Conservation (phyloP, 208 protist species). For the Acanthamoeba culbertsoni region DNA sequence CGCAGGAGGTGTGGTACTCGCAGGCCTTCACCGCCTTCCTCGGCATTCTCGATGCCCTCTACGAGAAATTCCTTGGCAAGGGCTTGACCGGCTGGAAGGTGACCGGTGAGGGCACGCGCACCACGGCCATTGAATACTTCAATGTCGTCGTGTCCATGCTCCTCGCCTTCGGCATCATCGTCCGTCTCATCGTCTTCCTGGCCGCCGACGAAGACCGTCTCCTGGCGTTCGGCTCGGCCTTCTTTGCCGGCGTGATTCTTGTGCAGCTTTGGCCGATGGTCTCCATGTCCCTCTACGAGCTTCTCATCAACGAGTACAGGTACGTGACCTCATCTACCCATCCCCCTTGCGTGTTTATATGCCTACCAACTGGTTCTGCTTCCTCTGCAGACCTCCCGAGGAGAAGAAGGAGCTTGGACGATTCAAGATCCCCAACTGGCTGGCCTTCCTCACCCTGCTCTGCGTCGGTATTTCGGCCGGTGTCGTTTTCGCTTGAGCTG, state of each 20-base stretch:
- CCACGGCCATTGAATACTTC: constrained; percentile 47
- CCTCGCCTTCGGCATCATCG: constrained; percentile 19
- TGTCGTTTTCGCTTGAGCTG: background rate
- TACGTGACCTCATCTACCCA: background rate
- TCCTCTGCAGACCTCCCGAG: background rate
- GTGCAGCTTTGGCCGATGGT: constrained; percentile 59
- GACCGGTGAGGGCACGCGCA: constrained; percentile 31
- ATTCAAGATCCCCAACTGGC: constrained; percentile 61
- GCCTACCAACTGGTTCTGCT: background rate
- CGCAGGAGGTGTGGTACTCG: constrained; percentile 54
- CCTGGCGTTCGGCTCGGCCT: background rate
- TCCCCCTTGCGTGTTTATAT: background rate
- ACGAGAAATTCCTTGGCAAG: constrained; percentile 51
- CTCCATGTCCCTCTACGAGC: constrained; percentile 55
- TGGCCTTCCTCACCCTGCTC: background rate
- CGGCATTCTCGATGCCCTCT: constrained; percentile 54
- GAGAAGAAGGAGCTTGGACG: constrained; percentile 61
- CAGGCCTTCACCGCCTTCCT: constrained; percentile 58
- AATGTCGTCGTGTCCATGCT: constrained; percentile 22
- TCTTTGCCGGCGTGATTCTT: constrained; percentile 50
- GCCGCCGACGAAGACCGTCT: background rate
- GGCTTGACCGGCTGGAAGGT: constrained; percentile 52
- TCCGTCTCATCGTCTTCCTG: constrained; percentile 33
- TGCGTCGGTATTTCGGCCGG: constrained; percentile 30
- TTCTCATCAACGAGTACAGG: constrained; percentile 57